Percentiles rank a stretch among this genome's conserved stretches.
phyloP scores from a whole-genome alignment of 495 filamentous ascomycete species.

The Parachaetomium inaequale region DNA sequence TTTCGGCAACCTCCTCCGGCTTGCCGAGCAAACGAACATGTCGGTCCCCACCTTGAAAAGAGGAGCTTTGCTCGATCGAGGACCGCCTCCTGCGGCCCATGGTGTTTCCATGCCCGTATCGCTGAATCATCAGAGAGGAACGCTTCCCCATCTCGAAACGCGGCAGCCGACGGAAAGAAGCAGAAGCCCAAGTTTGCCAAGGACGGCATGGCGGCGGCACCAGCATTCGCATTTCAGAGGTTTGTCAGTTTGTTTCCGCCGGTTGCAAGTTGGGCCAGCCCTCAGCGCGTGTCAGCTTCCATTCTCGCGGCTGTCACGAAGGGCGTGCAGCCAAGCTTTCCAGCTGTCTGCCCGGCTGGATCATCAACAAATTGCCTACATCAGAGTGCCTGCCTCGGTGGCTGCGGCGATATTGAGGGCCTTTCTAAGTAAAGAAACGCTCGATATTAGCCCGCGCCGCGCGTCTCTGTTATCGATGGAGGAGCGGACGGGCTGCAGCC shows the following conservation, averaged over 20 bases:
- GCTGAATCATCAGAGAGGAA: constrained; percentile 23
- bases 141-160: constrained; percentile 3
- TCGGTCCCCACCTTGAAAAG: constrained; percentile 29
- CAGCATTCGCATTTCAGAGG: too few species aligned
- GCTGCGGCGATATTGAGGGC: constrained; percentile 17
- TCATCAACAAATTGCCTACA: constrained; percentile 27
- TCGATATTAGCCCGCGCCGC: constrained; percentile 22
- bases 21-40: constrained; percentile 39
- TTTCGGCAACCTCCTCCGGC: constrained; percentile 41
- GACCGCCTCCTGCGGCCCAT: constrained; percentile 21
- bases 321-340: constrained; percentile 4
- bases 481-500: constrained; percentile 27
- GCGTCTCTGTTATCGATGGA: neutral
- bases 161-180: constrained; percentile 20
- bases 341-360: constrained; percentile 8
- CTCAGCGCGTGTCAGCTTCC: too few species aligned
- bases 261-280: too few species aligned
- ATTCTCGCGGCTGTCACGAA: neutral
- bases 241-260: too few species aligned
- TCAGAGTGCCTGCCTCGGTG: constrained; percentile 5
- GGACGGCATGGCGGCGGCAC: neutral
- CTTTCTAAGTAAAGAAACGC: constrained; percentile 38
- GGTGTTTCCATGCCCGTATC: too few species aligned
- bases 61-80: constrained; percentile 26
- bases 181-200: neutral